Evolutionary conservation across 495 filamentous ascomycete species (phyloP), one percentile per base, ranked within the genome.

Genomic region (Staphylotrichum longicolle): DNA sequence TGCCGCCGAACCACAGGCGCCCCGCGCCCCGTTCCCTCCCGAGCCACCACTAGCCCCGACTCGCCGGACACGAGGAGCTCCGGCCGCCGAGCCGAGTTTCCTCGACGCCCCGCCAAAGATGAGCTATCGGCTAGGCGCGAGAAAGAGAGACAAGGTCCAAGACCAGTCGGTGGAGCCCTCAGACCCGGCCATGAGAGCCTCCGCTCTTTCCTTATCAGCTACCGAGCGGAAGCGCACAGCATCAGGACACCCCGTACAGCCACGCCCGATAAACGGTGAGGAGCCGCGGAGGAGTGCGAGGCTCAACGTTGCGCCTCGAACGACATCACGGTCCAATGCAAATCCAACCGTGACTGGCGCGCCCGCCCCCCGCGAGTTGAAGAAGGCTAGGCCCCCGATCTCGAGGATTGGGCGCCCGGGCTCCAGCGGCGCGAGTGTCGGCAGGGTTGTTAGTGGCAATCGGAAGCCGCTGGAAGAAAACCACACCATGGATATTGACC

Each of bases 401-500:
- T 79, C 80, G 42, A 74, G 76, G 53, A 80, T 81, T 40, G 71
- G 77, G 61, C 74, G 82, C 7, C 80, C 80, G 37, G 78, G 75
- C 12, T 79, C 81, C 3, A 81, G 83, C 57, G 77, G 80, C 10
- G 82, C 88, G 5, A 89, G 81, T 57, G 86, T 93, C 30, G 89
- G 90, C 15, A 83, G 92, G 58, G 89, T 91, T 54, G 90, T 96
- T 39, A 96, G 92, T 66, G 92, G 92, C 30, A 95, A 93, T 66
- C 79, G 88, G 47, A 90, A 90, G 68, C 84, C 84, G 2, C 63
- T 86, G 20, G 83, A 84, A 33, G 88, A 90, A 51, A 76, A 81
- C 20, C 20, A 27, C 34, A 68, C 54, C 34, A 85, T 86, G 75
- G 90, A 92, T 60, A 66, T 84, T 52, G 87, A 91, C 64, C 79